Conservation (phyloP, 176 grass and related monocot species). For the Raddia distichophylla region DNA sequence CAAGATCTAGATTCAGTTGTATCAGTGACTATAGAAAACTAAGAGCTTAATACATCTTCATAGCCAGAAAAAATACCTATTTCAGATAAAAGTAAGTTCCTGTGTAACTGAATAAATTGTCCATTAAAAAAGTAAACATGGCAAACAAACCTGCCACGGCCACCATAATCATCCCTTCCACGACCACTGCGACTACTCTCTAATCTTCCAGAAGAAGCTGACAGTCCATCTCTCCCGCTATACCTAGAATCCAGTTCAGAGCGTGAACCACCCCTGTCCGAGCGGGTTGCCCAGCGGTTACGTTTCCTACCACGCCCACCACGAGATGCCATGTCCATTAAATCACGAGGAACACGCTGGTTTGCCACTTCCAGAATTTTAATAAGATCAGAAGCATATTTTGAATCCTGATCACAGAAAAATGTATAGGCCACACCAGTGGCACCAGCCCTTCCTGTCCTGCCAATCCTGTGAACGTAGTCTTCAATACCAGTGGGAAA, state of each 20-base stretch:
- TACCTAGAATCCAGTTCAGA: slow-evolving; percentile 58
- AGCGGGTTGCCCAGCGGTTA: slow-evolving; percentile 44
- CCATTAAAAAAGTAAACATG: background rate
- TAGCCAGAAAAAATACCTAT: background rate
- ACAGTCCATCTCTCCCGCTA: slow-evolving; percentile 37
- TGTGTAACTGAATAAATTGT: background rate
- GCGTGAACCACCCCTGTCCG: slow-evolving; percentile 49
- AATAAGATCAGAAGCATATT: slow-evolving; percentile 82
- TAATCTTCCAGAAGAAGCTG: slow-evolving; percentile 51
- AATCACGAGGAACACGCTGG: slow-evolving; percentile 75
- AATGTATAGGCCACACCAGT: slow-evolving; percentile 94
- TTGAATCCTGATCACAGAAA: slow-evolving; percentile 87
- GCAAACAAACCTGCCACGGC: slow-evolving; percentile 51
- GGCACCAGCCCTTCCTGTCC: slow-evolving; percentile 92
- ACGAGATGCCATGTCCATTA: slow-evolving; percentile 70
- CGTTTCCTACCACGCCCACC: slow-evolving; percentile 63
- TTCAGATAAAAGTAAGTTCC: background rate
- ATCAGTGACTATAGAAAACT: slow-evolving; percentile 8
- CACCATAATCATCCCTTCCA: slow-evolving; percentile 52
- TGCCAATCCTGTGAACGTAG: slow-evolving; percentile 96
- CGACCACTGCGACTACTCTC: slow-evolving; percentile 40
- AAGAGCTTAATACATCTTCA: background rate
- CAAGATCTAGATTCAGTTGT: background rate
- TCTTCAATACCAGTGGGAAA: slow-evolving; percentile 98
- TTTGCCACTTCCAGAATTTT: slow-evolving; percentile 92